Evolutionary conservation across 371 early-diverging fungal species (phyloP), one percentile per base, ranked within the genome.

Genomic region (Massospora cicadina): DNA sequence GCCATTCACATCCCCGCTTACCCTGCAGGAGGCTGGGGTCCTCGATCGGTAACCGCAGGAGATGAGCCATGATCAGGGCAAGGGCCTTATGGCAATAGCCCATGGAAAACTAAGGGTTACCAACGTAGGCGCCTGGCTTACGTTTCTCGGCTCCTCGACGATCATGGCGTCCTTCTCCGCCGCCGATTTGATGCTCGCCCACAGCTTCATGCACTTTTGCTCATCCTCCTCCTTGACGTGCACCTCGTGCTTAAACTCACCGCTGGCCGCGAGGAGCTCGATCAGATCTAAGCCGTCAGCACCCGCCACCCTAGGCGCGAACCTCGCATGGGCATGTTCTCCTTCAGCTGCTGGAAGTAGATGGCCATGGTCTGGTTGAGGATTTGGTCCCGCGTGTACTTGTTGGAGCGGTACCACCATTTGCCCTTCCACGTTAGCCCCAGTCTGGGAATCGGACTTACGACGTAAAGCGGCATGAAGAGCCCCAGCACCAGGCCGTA

Each of bases 401-500:
- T 75, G 71, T 87, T 86, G 24, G 91, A 88, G 62, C 79, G 82
- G 76, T 87, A 87, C 98, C 98, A 98, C 98, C 97, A 96, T 64
- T 76, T 78, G 60, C 81, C 93, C 79, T 80, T 61, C 12, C 54
- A 26, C 31, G 55, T 30, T 59, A 54, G 30, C 27, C 21, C 2
- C 7, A 63, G 27, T 32, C 24, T 12, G n/a, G 10, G 23, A 21
- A 25, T 1, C 7, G 66, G 25, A 77, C 81, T 69, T 77, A 80
- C 81, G 74, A 94, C 81, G 68, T 79, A 84, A 65, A 81, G 82
- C 43, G 98, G 98, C 67, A 96, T 73, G 24, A 85, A 78, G 63
- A 95, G 71, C 70, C 95, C 96, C 76, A 96, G 93, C 29, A 89
- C 71, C 68, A 85, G 71, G 32, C 83, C 88, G 71, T 97, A 97